Percentiles rank a stretch among this genome's conserved stretches.
Evolutionary conservation across 306 rosid genomes (phyloP).

Genomic region (Cucumis cinereus): DNA sequence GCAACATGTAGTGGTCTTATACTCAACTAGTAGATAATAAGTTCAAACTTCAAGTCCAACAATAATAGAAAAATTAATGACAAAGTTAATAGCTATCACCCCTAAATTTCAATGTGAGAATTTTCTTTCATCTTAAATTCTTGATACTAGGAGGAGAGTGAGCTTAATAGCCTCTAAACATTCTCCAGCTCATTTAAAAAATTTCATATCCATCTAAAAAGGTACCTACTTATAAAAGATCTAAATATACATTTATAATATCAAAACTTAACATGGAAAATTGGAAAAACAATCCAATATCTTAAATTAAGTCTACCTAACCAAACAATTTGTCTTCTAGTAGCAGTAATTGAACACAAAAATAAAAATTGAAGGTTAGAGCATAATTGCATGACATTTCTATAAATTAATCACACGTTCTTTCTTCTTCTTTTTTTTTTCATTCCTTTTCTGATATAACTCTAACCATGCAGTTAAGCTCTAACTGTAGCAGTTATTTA

Average conservation of each 20-base stretch:
- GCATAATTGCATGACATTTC: neutral
- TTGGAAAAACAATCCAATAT: too few relatives aligned
- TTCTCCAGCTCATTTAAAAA: neutral
- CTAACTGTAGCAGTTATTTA: neutral
- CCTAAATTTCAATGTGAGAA: neutral
- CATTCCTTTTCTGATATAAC: neutral
- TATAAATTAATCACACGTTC: neutral
- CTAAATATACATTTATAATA: too few relatives aligned
- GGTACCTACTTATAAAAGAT: too few relatives aligned
- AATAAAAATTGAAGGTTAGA: neutral
- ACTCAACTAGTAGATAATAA: too few relatives aligned
- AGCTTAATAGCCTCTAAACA: neutral
- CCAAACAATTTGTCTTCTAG: neutral
- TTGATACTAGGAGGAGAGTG: neutral
- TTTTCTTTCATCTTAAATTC: neutral
- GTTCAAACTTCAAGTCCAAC: too few relatives aligned
- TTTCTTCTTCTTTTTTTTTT: too few relatives aligned
- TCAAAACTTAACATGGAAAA: too few relatives aligned
- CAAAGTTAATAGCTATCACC: neutral
- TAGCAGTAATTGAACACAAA: neutral
- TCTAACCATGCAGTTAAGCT: neutral
- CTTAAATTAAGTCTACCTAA: too few relatives aligned
- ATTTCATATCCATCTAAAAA: neutral
- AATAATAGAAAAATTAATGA: too few relatives aligned
- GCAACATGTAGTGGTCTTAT: too few relatives aligned